Evolutionary conservation across 345 rosid genomes (phyloP).

Genomic region (Eucalyptus melliodora): DNA sequence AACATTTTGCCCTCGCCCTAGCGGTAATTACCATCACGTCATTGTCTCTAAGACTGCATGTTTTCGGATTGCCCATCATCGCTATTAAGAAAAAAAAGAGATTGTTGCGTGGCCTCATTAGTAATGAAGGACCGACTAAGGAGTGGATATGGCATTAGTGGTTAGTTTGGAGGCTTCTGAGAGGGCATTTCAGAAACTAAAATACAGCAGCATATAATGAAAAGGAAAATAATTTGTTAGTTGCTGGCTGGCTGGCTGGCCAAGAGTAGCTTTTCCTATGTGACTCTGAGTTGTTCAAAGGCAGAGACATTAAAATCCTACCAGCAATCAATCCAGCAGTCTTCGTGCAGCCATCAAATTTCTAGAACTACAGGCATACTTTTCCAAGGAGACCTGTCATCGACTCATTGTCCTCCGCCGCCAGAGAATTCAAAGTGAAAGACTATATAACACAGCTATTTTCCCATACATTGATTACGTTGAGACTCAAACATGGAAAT

Average conservation of each 20-base stretch:
- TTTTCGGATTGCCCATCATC: not conserved
- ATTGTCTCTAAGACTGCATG: not conserved
- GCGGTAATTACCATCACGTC: not conserved
- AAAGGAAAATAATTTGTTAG: not conserved
- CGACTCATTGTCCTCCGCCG: not conserved
- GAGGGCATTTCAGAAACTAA: not conserved
- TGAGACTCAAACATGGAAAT: not conserved
- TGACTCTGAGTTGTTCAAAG: not conserved
- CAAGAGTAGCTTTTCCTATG: not conserved
- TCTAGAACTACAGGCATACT: not conserved
- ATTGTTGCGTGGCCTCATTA: not conserved
- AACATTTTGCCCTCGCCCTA: not conserved
- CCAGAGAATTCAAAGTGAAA: not conserved
- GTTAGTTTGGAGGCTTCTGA: not conserved
- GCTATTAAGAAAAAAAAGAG: not conserved
- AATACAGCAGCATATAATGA: not conserved
- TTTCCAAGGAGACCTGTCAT: not conserved
- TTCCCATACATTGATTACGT: not conserved
- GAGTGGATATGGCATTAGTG: not conserved
- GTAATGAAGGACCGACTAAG: not conserved
- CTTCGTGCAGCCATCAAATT: not conserved
- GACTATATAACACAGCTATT: not conserved
- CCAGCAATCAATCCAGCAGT: not conserved
- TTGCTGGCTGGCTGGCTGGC: not conserved
- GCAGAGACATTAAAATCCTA: not conserved